These are phyloP conservation scores for Podaxis sp. DNA, from an alignment of 768 basidiomycete species.

Conservation along the genomic window DNA sequence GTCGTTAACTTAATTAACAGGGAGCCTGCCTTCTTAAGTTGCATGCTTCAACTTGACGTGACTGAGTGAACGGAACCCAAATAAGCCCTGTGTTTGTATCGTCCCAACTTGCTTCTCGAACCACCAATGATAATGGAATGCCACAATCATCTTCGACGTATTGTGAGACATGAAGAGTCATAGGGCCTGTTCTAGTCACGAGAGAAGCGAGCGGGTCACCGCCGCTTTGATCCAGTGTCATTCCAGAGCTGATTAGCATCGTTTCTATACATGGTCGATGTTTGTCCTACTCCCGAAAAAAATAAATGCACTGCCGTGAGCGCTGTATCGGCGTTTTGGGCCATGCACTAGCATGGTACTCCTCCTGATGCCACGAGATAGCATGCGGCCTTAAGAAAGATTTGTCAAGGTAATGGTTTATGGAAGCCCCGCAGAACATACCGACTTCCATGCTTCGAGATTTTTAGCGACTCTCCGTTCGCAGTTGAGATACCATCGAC, in stretches of 20 bases:
- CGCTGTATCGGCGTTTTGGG: neutral
- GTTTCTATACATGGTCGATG: neutral
- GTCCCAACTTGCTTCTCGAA: neutral
- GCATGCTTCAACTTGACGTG: neutral
- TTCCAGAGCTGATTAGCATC: neutral
- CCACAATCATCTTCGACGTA: neutral
- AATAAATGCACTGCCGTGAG: neutral
- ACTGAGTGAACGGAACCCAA: neutral
- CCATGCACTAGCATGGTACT: neutral
- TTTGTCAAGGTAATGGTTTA: neutral
- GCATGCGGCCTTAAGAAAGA: neutral
- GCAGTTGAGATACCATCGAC: neutral
- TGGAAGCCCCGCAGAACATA: neutral
- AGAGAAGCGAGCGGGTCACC: slow-evolving; percentile 3
- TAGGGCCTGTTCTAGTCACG: neutral
- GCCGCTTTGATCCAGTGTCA: neutral
- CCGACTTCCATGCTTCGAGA: neutral
- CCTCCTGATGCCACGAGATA: neutral
- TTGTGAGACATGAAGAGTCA: neutral
- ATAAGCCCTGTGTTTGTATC: neutral
- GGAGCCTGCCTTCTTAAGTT: neutral
- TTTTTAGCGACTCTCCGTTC: neutral
- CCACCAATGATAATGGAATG: neutral
- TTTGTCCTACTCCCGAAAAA: neutral
- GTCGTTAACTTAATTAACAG: neutral